These are phyloP conservation scores for Fusarium coffeatum DNA, from an alignment of 2,329 filamentous ascomycete species.

Conservation along the genomic window DNA sequence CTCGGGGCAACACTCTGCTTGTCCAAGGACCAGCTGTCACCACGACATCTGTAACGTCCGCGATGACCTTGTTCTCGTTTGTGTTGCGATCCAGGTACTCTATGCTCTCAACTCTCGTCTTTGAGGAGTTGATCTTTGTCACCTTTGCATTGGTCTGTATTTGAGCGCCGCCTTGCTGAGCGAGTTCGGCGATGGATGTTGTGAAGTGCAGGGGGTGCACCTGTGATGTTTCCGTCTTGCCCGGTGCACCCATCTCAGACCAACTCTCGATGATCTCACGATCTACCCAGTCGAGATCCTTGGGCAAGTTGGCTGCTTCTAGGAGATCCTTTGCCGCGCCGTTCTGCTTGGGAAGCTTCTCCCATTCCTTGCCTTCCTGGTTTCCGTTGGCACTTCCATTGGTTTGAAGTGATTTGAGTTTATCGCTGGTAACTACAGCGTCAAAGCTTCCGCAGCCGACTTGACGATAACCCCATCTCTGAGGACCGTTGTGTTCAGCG, in stretches of 20 bases:
- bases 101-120: constrained; percentile 68
- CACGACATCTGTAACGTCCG: constrained; percentile 64
- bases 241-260: constrained; percentile 79
- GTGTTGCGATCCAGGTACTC: constrained; percentile 65
- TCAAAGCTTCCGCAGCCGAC: constrained; percentile 76
- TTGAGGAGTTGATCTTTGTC: constrained; percentile 70
- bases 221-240: constrained; percentile 84
- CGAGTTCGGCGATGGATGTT: constrained; percentile 81
- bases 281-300: constrained; percentile 87
- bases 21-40: constrained; percentile 74
- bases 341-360: constrained; percentile 72
- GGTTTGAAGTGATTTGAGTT: constrained; percentile 48
- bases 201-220: constrained; percentile 95
- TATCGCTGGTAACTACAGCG: constrained; percentile 53
- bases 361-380: constrained; percentile 61
- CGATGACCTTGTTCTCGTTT: constrained; percentile 52
- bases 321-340: constrained; percentile 59
- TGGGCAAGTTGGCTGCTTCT: constrained; percentile 72
- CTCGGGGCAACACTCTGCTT: constrained; percentile 65
- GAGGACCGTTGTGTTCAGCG: constrained; percentile 80
- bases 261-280: constrained; percentile 74
- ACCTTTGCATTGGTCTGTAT: constrained; percentile 75
- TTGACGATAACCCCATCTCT: constrained; percentile 87
- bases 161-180: constrained; percentile 74
- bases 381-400: constrained; percentile 13